Base-by-base conservation (phyloP, 208 protist species). In the Crithidia brevicula region DNA sequence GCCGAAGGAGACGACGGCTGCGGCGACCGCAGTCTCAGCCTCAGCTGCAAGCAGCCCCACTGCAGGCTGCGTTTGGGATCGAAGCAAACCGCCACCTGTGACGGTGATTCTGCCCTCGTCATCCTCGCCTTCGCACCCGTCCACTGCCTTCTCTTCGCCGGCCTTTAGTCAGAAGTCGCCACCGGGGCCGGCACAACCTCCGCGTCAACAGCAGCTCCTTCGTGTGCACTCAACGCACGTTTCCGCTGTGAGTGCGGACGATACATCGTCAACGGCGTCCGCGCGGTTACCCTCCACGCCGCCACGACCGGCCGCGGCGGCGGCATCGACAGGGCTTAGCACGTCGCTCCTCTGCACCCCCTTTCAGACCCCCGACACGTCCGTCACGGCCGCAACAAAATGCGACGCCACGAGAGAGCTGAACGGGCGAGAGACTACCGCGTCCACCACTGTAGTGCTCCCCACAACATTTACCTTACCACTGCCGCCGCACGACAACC, bases 61-160 rank as follows among this genome's bases (percentile, higher is more conserved):
- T 4, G 7, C 43, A 25, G 42, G 9, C 15, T 22, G 42, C 0
- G 18, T 16, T n/a, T 54, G 59, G 59, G 43, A 65, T 11, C 59
- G 59, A 42, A 42, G 59, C 46, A 54, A 43, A 46, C 45, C 22
- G 13, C 59, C 59, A 3, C 59, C 59, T 1, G 59, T 54, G 22
- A 42, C 59, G 28, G 45, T 65, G 28, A 5, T 54, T 2, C 15
- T 65, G 46, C 13, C 56, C 22, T 49, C 66, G 13, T 59, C 66
- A 25, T 49, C 56, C 3, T 56, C 49, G 38, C 23, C 36, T 4
- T 43, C 38, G 66, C 66, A 9, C 4, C 47, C 45, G n/a, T 49
- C 66, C 6, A 45, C 66, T 2, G 54, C 38, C 38, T 72, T 72
- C 40, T 65, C 66, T 13, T 65, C 66, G 11, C 47, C 66, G 7